A percentile compares a stretch with the other conserved stretches of the same genome.
phyloP scores from a whole-genome alignment of 345 rosid species.

The Combretum micranthum region DNA sequence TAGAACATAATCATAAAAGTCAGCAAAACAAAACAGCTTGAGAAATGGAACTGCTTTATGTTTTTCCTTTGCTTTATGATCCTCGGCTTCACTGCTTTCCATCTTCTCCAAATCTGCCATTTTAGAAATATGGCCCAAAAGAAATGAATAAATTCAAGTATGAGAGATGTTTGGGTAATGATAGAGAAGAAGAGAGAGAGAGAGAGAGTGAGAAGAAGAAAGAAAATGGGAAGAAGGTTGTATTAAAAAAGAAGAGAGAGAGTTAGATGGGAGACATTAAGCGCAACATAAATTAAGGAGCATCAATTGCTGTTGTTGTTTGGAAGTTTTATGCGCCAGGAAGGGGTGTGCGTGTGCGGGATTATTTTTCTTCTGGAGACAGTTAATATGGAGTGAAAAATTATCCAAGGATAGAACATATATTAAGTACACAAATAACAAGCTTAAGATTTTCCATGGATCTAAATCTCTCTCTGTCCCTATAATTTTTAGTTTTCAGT shows the following conservation, averaged over 20 bases:
- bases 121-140: not conserved
- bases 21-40: conserved; percentile 79
- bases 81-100: conserved; percentile 6
- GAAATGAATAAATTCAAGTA: not conserved
- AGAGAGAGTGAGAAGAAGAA: not conserved
- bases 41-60: conserved; percentile 39
- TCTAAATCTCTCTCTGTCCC: too few relatives aligned
- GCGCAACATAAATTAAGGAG: conserved; percentile 4
- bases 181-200: not conserved
- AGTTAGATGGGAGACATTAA: conserved; percentile 21
- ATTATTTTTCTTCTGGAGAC: too few relatives aligned
- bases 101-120: conserved; percentile 16
- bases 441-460: too few relatives aligned
- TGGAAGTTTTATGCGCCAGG: not conserved
- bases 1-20: conserved; percentile 60
- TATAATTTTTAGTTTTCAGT: too few relatives aligned
- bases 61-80: conserved; percentile 10
- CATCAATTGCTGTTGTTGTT: not conserved
- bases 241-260: conserved; percentile 6
- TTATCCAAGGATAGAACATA: too few relatives aligned
- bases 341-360: too few relatives aligned
- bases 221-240: not conserved
- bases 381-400: too few relatives aligned
- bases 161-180: not conserved
- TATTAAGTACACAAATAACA: too few relatives aligned